A percentile compares a stretch with the other conserved stretches of the same genome.
Evolutionary conservation across 2,329 filamentous ascomycete species (phyloP).

Genomic region (Cucurbitaria berberidis): DNA sequence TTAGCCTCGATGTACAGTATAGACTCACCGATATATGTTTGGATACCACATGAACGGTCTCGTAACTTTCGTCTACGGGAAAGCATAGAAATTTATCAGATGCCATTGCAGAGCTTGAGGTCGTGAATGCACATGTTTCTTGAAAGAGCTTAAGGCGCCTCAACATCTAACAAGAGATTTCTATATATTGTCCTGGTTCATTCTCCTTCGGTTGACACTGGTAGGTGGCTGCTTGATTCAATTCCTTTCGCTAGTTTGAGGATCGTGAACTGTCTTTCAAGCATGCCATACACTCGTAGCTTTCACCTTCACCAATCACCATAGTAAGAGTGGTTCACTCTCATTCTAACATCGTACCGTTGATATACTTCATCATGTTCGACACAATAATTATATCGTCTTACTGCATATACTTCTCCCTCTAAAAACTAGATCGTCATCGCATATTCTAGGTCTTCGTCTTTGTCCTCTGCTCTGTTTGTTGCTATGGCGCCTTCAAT

Average conservation of each 20-base stretch:
- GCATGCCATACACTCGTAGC: not conserved
- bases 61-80: not conserved
- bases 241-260: not conserved
- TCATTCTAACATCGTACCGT: not conserved
- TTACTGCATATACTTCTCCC: not conserved
- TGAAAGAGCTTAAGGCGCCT: too few relatives aligned
- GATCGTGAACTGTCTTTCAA: not conserved
- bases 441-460: not conserved
- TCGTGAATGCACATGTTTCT: not conserved
- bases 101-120: not conserved
- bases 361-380: not conserved
- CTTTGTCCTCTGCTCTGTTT: not conserved
- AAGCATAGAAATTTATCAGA: not conserved
- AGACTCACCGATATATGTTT: not conserved
- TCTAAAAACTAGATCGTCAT: too few relatives aligned
- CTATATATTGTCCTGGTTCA: not conserved
- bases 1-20: not conserved
- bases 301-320: not conserved
- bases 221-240: not conserved
- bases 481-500: not conserved
- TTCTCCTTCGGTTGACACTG: not conserved
- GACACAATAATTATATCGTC: not conserved
- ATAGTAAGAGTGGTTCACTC: not conserved
- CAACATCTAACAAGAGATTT: too few relatives aligned
- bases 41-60: not conserved